Percentiles rank a stretch among this genome's conserved stretches.
Conservation (phyloP, 129 eudicot species). For the Apium graveolens region DNA sequence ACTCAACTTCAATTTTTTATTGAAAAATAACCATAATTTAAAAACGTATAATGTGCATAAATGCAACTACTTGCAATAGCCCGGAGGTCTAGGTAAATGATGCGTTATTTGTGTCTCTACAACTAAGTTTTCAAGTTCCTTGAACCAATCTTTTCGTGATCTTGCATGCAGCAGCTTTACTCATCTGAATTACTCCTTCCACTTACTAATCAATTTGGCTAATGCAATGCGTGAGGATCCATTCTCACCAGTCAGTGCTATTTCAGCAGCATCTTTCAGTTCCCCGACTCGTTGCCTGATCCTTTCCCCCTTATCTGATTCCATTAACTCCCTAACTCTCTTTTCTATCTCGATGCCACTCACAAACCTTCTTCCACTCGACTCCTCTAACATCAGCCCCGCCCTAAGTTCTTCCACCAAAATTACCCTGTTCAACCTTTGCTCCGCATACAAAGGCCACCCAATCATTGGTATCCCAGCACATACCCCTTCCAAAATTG, state of each 20-base stretch:
- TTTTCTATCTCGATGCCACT: constrained; percentile 25
- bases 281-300: constrained; percentile 22
- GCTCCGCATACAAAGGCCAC: constrained; percentile 51
- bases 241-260: constrained; percentile 12
- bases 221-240: constrained; percentile 40
- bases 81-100: background rate
- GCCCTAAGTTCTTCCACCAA: constrained; percentile 37
- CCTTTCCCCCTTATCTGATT: constrained; percentile 15
- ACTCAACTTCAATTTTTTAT: background rate
- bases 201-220: constrained; percentile 9
- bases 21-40: background rate
- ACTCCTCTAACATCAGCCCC: constrained; percentile 23
- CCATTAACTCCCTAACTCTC: constrained; percentile 33
- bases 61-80: background rate
- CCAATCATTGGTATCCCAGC: constrained; percentile 41
- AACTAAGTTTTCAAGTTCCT: background rate
- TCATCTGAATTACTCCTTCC: background rate
- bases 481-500: constrained; percentile 29
- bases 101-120: background rate
- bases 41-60: no score
- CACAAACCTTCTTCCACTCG: constrained; percentile 20
- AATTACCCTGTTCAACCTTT: constrained; percentile 24
- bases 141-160: background rate
- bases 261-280: constrained; percentile 17
- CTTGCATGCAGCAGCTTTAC: background rate